These are phyloP conservation scores for Phaeosphaeria sp. DNA, from an alignment of 2,329 filamentous ascomycete genomes.

Conservation along the genomic window DNA sequence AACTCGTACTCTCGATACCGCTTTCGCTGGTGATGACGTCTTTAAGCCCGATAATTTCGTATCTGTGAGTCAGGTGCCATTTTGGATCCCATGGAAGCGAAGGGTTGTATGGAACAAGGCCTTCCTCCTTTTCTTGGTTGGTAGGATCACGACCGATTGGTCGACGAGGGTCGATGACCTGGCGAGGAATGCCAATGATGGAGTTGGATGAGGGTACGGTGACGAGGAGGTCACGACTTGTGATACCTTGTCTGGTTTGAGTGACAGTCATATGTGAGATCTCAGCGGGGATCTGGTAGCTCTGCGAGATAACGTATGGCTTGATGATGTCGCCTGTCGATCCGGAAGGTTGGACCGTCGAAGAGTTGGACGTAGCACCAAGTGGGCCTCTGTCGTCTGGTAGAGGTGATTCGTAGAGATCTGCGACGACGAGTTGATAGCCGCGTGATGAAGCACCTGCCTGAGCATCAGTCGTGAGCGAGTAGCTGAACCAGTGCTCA, in stretches of 20 bases:
- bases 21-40: conserved; percentile 78
- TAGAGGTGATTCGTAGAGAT: conserved; percentile 86
- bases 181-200: conserved; percentile 80
- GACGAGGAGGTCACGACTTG: conserved; percentile 80
- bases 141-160: conserved; percentile 86
- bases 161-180: conserved; percentile 82
- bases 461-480: conserved; percentile 66
- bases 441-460: conserved; percentile 70
- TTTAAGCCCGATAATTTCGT: conserved; percentile 79
- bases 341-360: conserved; percentile 73
- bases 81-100: conserved; percentile 84
- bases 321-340: conserved; percentile 63
- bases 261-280: conserved; percentile 83
- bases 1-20: conserved; percentile 86
- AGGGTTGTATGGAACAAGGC: conserved; percentile 77
- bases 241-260: conserved; percentile 90
- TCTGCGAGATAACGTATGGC: conserved; percentile 79
- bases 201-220: conserved; percentile 75
- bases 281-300: conserved; percentile 80
- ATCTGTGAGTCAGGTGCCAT: conserved; percentile 78
- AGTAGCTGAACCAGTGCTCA: conserved; percentile 96
- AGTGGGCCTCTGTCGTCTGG: conserved; percentile 86
- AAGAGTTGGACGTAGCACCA: conserved; percentile 73
- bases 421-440: conserved; percentile 83
- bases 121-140: conserved; percentile 80